Evolutionary conservation across 371 early-diverging fungal species (phyloP).

Genomic region (Phascolomyces articulosus): DNA sequence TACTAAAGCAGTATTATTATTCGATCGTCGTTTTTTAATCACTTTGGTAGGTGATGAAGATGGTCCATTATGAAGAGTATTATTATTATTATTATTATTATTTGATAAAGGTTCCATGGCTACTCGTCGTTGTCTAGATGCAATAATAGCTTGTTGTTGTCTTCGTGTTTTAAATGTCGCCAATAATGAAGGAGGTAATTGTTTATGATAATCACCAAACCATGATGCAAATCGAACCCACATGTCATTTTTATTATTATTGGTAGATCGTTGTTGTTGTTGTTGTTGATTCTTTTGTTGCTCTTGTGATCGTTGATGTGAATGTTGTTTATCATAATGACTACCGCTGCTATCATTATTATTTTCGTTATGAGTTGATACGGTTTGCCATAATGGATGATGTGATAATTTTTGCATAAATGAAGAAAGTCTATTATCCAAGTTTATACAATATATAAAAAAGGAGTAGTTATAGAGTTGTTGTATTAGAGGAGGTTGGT

Average conservation of each 20-base stretch:
- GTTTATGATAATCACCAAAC: slow-evolving; percentile 17
- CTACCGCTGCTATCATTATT: too few relatives aligned
- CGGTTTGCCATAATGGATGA: slow-evolving; percentile 19
- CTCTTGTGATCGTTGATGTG: too few relatives aligned
- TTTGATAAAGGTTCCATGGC: slow-evolving; percentile 9
- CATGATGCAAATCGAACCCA: slow-evolving; percentile 20
- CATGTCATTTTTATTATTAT: slow-evolving; percentile 4
- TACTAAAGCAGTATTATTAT: slow-evolving; percentile 2
- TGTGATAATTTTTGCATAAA: slow-evolving; percentile 21
- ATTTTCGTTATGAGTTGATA: not conserved
- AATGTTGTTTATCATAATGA: too few relatives aligned
- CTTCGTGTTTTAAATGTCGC: slow-evolving; percentile 20
- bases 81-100: not conserved
- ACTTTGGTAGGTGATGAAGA: not conserved
- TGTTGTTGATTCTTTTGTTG: too few relatives aligned
- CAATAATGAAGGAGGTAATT: slow-evolving; percentile 13
- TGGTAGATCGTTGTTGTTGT: slow-evolving; percentile 1
- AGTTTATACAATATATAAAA: too few relatives aligned
- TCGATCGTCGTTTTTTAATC: slow-evolving; percentile 10
- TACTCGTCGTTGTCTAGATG: slow-evolving; percentile 34
- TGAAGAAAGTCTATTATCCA: slow-evolving; percentile 9
- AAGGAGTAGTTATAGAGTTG: too few relatives aligned
- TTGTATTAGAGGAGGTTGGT: too few relatives aligned
- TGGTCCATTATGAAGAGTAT: too few relatives aligned
- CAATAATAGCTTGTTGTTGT: slow-evolving; percentile 52